Base-by-base conservation (phyloP, 495 filamentous ascomycete genomes). In the Letharia lupina region DNA sequence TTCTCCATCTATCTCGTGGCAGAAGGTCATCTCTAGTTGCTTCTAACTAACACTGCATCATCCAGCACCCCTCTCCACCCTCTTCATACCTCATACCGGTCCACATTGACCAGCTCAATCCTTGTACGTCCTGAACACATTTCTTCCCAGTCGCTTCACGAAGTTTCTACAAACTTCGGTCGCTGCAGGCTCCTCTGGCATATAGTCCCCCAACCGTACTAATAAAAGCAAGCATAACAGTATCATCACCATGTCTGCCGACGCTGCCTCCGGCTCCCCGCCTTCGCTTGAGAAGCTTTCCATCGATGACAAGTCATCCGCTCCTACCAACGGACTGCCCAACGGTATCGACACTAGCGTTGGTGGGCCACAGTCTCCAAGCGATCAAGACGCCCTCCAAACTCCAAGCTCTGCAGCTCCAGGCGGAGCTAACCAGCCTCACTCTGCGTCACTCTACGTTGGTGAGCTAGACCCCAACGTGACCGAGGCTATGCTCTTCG, bases 401-500 rank as follows among this genome's bases (percentile, higher is more conserved):
- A 90, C 89, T 67, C 87, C 90, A 67, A 86, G 85, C 77, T 89
- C 91, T 65, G 81, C 81, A 52, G 85, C 86, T 67, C 83, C 83
- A 57, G 80, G 85, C 63, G 86, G 87, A 61, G 83, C 85, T 72
- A 84, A 85, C 54, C 90, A 94, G 79, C 90, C 91, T 65, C 87
- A 90, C 76, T 97, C 94, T 50, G 94, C 95, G 64, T 99, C 94
- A 45, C 90, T 99, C 73, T 99, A 99, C 76, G 94, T 99, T 70
- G 94, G 94, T 76, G 94, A 99, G 81, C 91, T 99, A 70, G 94
- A 99, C 78, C 86, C 89, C 65, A 91, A 90, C 61, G 94, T 99
- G 75, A 99, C 94, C 64, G 94, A 99, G 85, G 94, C 94, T 70
- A 99, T 99, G 94, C 91, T 99, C 75, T 99, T 98, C 79, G 95